phyloP scores from a whole-genome alignment of 2,329 filamentous ascomycete species.

The Aspergillus tamarii region DNA sequence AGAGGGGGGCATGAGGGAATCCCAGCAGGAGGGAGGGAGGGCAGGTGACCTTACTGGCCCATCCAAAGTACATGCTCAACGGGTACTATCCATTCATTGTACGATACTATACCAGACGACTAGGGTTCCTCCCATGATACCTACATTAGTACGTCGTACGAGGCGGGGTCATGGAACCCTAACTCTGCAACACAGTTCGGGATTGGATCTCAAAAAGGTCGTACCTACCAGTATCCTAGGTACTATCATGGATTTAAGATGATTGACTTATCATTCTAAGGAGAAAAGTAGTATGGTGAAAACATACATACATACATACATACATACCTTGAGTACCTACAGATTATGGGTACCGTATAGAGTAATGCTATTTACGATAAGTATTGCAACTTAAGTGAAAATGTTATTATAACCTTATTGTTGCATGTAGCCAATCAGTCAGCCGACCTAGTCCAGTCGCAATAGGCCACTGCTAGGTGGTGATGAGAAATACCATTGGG shows the following conservation, averaged over 20 bases:
- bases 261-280: not conserved
- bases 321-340: not conserved
- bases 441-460: too few species aligned
- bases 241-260: not conserved
- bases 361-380: not conserved
- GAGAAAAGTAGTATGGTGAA: not conserved
- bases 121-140: not conserved
- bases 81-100: conserved; percentile 7
- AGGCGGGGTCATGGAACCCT: not conserved
- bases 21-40: conserved; percentile 19
- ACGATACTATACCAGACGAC: conserved; percentile 2
- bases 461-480: not conserved
- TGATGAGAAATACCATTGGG: not conserved
- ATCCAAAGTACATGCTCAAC: conserved; percentile 8
- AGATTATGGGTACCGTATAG: not conserved
- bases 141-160: conserved; percentile 7
- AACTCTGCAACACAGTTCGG: not conserved
- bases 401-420: not conserved
- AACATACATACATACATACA: not conserved
- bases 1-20: conserved; percentile 16
- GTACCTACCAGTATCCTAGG: not conserved
- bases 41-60: conserved; percentile 37
- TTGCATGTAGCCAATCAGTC: not conserved
- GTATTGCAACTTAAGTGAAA: too few species aligned
- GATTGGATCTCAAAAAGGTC: not conserved